Base-by-base conservation (phyloP, 805 yeast genomes). In the Kockiozyma suomiensis region DNA sequence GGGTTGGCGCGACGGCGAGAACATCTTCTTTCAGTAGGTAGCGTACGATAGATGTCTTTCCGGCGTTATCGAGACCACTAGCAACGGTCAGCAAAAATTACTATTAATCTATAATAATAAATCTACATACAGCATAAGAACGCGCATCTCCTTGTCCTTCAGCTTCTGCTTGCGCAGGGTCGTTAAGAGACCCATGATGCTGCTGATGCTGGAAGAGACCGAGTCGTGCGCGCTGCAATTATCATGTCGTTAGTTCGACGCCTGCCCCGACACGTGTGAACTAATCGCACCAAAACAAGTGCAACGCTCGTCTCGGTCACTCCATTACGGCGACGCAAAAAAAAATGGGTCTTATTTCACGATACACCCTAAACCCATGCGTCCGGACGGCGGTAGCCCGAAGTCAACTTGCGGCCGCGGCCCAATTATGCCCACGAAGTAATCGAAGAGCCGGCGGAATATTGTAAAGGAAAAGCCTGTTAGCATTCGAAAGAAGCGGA, bases 31-130 rank as follows among this genome's bases (percentile, higher is more conserved):
- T 72, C 37, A 87, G 76, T 15, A 89, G 70, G 19, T 77, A 70
- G 59, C 85, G 84, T 23, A 91, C 86, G 1, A 93, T 81, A 0
- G 97, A 88, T 1, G 97, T 88, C 72, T 92, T 92, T 1, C 98
- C 98, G 0, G 97, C 82, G 72, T 90, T 90, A 70, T 92, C 98
- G 2, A 92, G 81, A 0, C 98, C 98, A 12, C 78, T 73, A 43
- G 4, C 21, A 8, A 7, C 8, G 28, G 47, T n/a, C 40, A 37
- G 30, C 50, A 48, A 13, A 8, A 7, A 25, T n/a, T 15, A 48
- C 5, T 45, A 26, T 32, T 15, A 13, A 35, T 19, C n/a, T 15
- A 21, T 30, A 12, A 23, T 6, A 23, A 15, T 21, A 7, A 12
- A 7, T 30, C 13, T 19, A 51, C 78, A 41, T 68, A 75, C 67